A percentile compares a stretch with the other conserved stretches of the same genome.
Evolutionary conservation across 2,329 filamentous ascomycete species (phyloP).

Genomic region (Aspergillus calidoustus): DNA sequence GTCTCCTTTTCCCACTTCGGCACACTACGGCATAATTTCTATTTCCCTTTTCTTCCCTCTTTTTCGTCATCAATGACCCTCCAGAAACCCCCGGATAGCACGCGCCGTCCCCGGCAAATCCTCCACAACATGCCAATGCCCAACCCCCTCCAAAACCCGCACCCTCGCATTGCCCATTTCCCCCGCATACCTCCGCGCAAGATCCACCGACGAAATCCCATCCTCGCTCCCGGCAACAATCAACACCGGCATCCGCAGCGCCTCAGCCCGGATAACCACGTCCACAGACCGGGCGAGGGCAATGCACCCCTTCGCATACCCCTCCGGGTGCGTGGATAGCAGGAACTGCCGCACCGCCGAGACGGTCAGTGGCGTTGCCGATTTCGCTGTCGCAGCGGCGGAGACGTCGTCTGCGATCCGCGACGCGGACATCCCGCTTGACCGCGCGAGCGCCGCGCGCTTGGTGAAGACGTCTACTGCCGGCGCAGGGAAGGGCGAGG

Average conservation of each 20-base stretch:
- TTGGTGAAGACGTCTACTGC: background rate
- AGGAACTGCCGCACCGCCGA: background rate
- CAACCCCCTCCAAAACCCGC: background rate
- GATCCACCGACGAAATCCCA: background rate
- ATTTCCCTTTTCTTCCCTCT: too few species aligned
- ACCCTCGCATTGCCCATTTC: background rate
- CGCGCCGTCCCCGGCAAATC: background rate
- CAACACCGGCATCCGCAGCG: background rate
- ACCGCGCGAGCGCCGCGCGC: background rate
- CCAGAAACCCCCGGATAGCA: background rate
- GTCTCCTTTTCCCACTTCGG: too few species aligned
- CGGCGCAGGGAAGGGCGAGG: background rate
- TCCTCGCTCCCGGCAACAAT: background rate
- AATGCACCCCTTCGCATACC: background rate
- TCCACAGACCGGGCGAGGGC: background rate
- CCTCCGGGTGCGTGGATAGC: background rate
- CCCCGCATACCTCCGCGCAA: background rate
- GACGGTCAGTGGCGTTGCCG: background rate
- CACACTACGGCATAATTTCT: too few species aligned
- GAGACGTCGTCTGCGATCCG: background rate
- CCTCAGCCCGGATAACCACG: background rate
- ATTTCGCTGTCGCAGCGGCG: background rate
- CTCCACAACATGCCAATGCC: background rate
- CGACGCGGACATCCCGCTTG: background rate
- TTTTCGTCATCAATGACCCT: background rate